phyloP scores from a whole-genome alignment of 768 basidiomycete species.

The Boletus subcaerulescens region DNA sequence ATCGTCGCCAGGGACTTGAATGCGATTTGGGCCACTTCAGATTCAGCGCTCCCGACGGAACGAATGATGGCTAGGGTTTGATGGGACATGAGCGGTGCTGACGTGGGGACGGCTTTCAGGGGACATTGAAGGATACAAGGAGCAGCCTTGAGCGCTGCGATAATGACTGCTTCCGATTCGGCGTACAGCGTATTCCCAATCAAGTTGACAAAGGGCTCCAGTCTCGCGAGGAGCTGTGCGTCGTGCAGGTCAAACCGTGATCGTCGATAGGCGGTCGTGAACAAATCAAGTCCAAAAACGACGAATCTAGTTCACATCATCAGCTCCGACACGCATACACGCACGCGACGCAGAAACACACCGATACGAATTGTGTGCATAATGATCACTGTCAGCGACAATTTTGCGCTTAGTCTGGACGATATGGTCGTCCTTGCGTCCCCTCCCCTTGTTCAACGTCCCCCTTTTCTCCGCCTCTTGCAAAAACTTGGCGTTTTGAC shows the following conservation, averaged over 20 bases:
- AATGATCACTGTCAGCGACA: slow-evolving; percentile 59
- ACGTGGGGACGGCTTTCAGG: slow-evolving; percentile 66
- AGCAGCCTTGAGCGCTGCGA: slow-evolving; percentile 73
- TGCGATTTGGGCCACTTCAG: slow-evolving; percentile 85
- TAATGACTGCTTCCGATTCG: slow-evolving; percentile 67
- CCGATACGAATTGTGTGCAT: slow-evolving; percentile 86
- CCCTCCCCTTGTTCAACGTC: slow-evolving; percentile 30
- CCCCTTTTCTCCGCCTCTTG: slow-evolving; percentile 48
- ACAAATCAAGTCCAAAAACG: slow-evolving; percentile 86
- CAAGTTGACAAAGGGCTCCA: slow-evolving; percentile 82
- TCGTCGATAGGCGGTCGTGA: slow-evolving; percentile 82
- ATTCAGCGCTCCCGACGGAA: slow-evolving; percentile 81
- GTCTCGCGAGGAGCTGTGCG: slow-evolving; percentile 64
- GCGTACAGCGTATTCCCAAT: slow-evolving; percentile 95
- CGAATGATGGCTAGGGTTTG: slow-evolving; percentile 84
- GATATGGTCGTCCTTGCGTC: slow-evolving; percentile 52
- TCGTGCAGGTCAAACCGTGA: slow-evolving; percentile 86
- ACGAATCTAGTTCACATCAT: slow-evolving; percentile 59
- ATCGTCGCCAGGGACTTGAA: slow-evolving; percentile 83
- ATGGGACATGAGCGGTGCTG: slow-evolving; percentile 77
- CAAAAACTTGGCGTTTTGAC: slow-evolving; percentile 85
- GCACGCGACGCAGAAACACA: slow-evolving; percentile 30
- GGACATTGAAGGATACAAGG: slow-evolving; percentile 84
- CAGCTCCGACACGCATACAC: neutral
- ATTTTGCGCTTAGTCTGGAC: slow-evolving; percentile 77